Conservation (phyloP, 2,329 filamentous ascomycete genomes). For the Pseudogymnoascus sp. region DNA sequence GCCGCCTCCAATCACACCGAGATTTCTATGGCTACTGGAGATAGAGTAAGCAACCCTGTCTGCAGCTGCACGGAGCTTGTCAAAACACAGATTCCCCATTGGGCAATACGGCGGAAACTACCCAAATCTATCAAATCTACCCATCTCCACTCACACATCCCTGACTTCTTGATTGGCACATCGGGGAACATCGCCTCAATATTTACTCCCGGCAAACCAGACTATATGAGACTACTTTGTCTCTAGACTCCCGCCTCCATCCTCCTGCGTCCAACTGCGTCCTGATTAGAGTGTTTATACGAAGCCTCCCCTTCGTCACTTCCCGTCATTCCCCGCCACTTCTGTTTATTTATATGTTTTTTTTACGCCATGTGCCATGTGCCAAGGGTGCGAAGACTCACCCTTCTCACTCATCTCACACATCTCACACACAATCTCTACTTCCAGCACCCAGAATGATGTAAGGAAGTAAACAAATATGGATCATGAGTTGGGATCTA, state of each 20-base stretch:
- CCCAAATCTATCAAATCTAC: not conserved
- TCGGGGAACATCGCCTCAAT: no score
- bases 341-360: not conserved
- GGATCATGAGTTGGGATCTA: not conserved
- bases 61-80: not conserved
- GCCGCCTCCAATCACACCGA: not conserved
- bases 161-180: not conserved
- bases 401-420: not conserved
- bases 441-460: not conserved
- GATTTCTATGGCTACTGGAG: not conserved
- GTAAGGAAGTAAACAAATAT: not conserved
- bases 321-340: not conserved
- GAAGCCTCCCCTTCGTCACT: not conserved
- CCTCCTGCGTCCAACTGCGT: not conserved
- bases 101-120: not conserved
- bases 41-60: not conserved
- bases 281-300: not conserved
- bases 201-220: not conserved
- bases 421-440: not conserved
- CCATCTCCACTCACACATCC: not conserved
- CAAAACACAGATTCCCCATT: not conserved
- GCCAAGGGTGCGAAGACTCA: not conserved
- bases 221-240: not conserved
- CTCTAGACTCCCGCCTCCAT: not conserved
- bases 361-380: not conserved